Evolutionary conservation across 495 filamentous ascomycete genomes (phyloP).

Genomic region (Xylaria acuta): DNA sequence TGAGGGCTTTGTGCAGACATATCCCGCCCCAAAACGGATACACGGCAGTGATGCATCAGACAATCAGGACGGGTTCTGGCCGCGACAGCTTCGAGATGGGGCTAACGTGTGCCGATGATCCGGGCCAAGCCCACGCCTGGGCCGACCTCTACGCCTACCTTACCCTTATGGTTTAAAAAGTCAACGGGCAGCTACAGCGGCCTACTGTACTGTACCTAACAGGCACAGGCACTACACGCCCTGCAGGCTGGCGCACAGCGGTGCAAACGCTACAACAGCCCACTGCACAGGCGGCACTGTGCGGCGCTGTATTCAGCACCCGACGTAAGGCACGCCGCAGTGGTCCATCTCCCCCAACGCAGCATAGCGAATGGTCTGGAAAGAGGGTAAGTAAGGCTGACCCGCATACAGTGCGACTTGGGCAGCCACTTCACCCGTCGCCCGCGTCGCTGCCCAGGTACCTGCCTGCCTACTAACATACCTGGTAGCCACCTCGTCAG

Average conservation of each 20-base stretch:
- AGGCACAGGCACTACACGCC: background rate
- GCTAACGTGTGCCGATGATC: constrained; percentile 28
- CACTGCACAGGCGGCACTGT: background rate
- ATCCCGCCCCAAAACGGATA: constrained; percentile 29
- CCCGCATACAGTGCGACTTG: background rate
- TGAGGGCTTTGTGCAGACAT: constrained; percentile 31
- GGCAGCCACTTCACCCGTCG: background rate
- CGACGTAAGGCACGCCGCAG: background rate
- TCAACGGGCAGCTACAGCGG: background rate
- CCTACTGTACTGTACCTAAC: too few species aligned
- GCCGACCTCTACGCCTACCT: constrained; percentile 10
- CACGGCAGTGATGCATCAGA: constrained; percentile 30
- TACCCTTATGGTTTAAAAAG: background rate
- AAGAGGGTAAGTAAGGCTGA: background rate
- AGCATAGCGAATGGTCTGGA: background rate
- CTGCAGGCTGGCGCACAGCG: background rate
- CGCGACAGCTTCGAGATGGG: constrained; percentile 28
- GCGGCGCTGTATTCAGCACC: background rate
- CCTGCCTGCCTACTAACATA: background rate
- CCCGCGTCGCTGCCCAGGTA: background rate
- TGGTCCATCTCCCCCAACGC: background rate
- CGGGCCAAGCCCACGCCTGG: constrained; percentile 24
- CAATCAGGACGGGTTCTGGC: constrained; percentile 27
- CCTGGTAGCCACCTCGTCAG: background rate
- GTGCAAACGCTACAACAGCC: background rate